Percentiles rank a stretch among this genome's conserved stretches.
Evolutionary conservation across 371 early-diverging fungal genomes (phyloP).

Genomic region (Capillidium rhysosporum): DNA sequence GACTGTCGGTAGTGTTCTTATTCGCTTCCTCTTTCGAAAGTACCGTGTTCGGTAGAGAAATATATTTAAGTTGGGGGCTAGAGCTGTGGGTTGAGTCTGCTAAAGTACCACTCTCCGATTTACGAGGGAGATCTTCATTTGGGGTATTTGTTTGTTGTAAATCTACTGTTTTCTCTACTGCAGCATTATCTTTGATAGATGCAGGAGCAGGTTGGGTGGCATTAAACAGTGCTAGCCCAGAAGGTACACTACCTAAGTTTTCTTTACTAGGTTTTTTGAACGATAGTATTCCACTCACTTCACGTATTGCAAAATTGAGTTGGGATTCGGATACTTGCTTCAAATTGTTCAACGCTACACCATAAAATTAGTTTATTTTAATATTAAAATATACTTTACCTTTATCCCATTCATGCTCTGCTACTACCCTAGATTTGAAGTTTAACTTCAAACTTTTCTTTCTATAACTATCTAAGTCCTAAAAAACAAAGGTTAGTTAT

Average conservation of each 20-base stretch:
- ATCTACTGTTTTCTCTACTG: not conserved
- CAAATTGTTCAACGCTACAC: not conserved
- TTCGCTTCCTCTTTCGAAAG: no score
- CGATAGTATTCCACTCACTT: not conserved
- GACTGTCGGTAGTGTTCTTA: no score
- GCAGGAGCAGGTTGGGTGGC: not conserved
- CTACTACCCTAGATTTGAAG: not conserved
- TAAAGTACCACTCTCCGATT: not conserved
- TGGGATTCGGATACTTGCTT: not conserved
- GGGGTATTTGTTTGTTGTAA: not conserved
- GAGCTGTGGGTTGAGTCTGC: not conserved
- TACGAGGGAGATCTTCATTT: not conserved
- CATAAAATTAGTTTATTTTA: no score
- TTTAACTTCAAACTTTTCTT: not conserved
- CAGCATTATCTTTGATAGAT: not conserved
- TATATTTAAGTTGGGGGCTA: not conserved
- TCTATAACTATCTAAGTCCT: not conserved
- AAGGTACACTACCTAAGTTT: not conserved
- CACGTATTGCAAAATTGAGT: not conserved
- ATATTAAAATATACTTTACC: no score
- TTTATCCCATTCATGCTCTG: slow-evolving; percentile 6
- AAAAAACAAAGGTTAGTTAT: not conserved
- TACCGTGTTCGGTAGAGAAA: not conserved
- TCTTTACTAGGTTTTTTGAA: not conserved
- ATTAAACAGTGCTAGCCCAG: not conserved